Evolutionary conservation across 2,329 filamentous ascomycete species (phyloP).

Genomic region (Talaromyces sp.): DNA sequence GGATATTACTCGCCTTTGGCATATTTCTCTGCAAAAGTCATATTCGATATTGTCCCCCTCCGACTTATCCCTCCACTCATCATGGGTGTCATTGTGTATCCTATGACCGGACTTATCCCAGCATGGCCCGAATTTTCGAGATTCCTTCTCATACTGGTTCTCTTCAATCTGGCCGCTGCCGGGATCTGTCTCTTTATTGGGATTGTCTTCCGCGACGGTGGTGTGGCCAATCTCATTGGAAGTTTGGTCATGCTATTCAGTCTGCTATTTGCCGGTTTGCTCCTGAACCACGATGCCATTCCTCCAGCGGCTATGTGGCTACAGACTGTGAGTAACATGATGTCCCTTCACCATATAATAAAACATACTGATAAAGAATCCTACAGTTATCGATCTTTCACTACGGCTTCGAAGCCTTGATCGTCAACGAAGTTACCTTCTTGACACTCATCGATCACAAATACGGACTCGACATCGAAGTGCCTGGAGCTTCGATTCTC

Average conservation of each 20-base stretch:
- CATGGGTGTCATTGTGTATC: constrained; percentile 93
- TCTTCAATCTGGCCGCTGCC: constrained; percentile 93
- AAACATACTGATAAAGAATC: not conserved
- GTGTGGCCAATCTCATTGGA: constrained; percentile 88
- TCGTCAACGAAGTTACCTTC: constrained; percentile 93
- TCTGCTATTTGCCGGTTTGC: constrained; percentile 84
- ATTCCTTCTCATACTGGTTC: constrained; percentile 83
- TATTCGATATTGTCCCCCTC: constrained; percentile 97
- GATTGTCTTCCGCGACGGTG: constrained; percentile 84
- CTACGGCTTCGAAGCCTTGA: constrained; percentile 91
- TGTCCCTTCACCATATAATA: not conserved
- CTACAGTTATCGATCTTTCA: constrained; percentile 85
- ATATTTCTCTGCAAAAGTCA: constrained; percentile 91
- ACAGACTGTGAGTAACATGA: constrained; percentile 58
- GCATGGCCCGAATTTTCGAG: constrained; percentile 79
- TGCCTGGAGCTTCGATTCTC: constrained; percentile 88
- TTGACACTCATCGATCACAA: constrained; percentile 88
- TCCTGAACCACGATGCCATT: constrained; percentile 92
- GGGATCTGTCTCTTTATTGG: constrained; percentile 94
- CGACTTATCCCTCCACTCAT: constrained; percentile 89
- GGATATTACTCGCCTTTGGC: constrained; percentile 92
- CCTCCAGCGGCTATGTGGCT: constrained; percentile 81
- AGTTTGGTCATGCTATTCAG: constrained; percentile 97
- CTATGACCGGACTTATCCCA: constrained; percentile 89
- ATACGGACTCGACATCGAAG: constrained; percentile 92